phyloP scores from a whole-genome alignment of 495 filamentous ascomycete genomes.

The Penicillium canescens region DNA sequence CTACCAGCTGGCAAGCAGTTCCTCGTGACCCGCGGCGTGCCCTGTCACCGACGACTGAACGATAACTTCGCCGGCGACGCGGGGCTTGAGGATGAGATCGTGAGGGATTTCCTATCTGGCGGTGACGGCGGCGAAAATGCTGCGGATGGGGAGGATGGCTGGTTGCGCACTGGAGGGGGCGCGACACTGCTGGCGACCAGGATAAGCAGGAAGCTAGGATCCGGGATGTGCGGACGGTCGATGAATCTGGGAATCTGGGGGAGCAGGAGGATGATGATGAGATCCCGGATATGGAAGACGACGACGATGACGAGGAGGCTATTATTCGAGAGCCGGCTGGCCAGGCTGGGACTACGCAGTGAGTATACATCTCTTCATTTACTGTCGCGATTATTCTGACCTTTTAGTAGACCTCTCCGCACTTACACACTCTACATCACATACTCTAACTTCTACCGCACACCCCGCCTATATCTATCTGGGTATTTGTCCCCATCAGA shows the following conservation, averaged over 20 bases:
- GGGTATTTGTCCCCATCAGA: conserved; percentile 81
- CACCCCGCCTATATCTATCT: conserved; percentile 91
- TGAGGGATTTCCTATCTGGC: conserved; percentile 71
- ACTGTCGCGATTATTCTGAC: not conserved
- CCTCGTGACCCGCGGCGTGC: conserved; percentile 89
- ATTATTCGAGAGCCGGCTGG: conserved; percentile 81
- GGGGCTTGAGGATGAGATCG: conserved; percentile 78
- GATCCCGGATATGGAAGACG: conserved; percentile 98
- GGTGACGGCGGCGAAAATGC: conserved; percentile 49
- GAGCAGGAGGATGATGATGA: conserved; percentile 80
- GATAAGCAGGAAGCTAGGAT: conserved; percentile 68
- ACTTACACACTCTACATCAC: conserved; percentile 98
- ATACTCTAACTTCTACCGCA: conserved; percentile 95
- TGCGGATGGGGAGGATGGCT: conserved; percentile 79
- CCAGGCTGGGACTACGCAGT: conserved; percentile 64
- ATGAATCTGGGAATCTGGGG: conserved; percentile 73
- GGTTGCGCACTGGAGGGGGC: conserved; percentile 81
- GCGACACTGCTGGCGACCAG: conserved; percentile 43
- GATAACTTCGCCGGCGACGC: conserved; percentile 90
- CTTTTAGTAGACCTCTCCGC: conserved; percentile 66
- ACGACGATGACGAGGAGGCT: conserved; percentile 94
- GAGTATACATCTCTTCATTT: conserved; percentile 32
- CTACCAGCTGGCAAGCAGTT: conserved; percentile 93
- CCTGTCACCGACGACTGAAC: conserved; percentile 86
- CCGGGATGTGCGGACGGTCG: conserved; percentile 80